These are phyloP conservation scores for Pseudonectria buxi DNA, from an alignment of 2,329 filamentous ascomycete species.

Conservation along the genomic window DNA sequence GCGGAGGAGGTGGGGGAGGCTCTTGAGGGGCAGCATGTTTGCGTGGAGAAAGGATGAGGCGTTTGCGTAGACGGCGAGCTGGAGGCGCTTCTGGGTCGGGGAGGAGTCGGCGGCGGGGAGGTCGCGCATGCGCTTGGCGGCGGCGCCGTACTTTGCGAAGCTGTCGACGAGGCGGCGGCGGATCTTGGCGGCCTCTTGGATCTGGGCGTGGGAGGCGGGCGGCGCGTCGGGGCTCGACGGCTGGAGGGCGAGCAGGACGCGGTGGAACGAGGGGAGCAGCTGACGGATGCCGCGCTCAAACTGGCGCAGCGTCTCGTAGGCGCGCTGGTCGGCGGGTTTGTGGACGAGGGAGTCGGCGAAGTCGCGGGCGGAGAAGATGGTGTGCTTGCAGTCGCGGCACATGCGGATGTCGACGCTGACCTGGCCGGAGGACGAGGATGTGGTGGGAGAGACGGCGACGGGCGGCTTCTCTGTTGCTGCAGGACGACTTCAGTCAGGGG, in stretches of 20 bases:
- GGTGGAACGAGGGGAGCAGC: slow-evolving; percentile 78
- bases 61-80: slow-evolving; percentile 75
- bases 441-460: too few relatives aligned
- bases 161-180: slow-evolving; percentile 85
- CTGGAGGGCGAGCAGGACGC: slow-evolving; percentile 65
- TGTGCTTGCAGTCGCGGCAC: slow-evolving; percentile 76
- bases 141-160: slow-evolving; percentile 79
- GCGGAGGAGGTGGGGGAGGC: slow-evolving; percentile 59
- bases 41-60: slow-evolving; percentile 78
- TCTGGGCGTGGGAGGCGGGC: slow-evolving; percentile 55
- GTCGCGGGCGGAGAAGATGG: slow-evolving; percentile 61
- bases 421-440: slow-evolving; percentile 32
- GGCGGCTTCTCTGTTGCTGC: slow-evolving; percentile 37
- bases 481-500: slow-evolving; percentile 6
- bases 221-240: slow-evolving; percentile 36
- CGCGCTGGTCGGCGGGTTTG: slow-evolving; percentile 67
- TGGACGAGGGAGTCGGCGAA: slow-evolving; percentile 64
- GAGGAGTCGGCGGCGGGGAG: slow-evolving; percentile 57
- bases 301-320: slow-evolving; percentile 76
- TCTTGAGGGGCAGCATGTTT: slow-evolving; percentile 84
- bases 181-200: slow-evolving; percentile 80
- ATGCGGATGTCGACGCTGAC: slow-evolving; percentile 78
- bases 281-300: slow-evolving; percentile 82
- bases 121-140: slow-evolving; percentile 74
- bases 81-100: slow-evolving; percentile 65